phyloP scores from a whole-genome alignment of 2,329 filamentous ascomycete genomes.

The Colletotrichum tropicale region DNA sequence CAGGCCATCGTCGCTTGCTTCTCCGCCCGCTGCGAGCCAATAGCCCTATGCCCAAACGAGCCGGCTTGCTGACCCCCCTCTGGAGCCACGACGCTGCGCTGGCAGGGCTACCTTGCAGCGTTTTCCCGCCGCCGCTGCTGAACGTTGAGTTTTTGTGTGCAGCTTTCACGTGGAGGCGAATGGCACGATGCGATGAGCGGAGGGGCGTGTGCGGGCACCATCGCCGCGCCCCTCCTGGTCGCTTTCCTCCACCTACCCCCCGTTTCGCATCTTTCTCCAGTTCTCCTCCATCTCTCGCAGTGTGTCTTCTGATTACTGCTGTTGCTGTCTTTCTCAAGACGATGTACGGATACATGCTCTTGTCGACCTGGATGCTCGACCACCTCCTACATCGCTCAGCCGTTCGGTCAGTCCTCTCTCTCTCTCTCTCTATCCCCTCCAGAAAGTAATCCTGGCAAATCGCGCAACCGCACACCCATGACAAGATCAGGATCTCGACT shows the following conservation, averaged over 20 bases:
- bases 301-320: background rate
- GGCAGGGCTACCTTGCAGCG: conserved; percentile 18
- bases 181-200: conserved; percentile 13
- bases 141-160: conserved; percentile 16
- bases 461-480: conserved; percentile 18
- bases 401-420: background rate
- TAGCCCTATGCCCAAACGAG: conserved; percentile 15
- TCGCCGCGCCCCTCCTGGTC: background rate
- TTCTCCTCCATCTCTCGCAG: background rate
- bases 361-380: background rate
- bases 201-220: background rate
- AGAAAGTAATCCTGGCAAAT: conserved; percentile 9
- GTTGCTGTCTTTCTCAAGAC: background rate
- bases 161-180: conserved; percentile 19
- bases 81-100: conserved; percentile 9
- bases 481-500: conserved; percentile 5
- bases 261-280: background rate
- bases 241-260: background rate
- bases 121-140: conserved; percentile 6
- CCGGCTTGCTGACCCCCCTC: conserved; percentile 18
- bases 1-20: conserved; percentile 12
- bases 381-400: background rate
- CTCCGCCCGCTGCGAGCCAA: conserved; percentile 6
- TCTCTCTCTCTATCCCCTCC: background rate
- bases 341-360: background rate